phyloP scores from a whole-genome alignment of 805 yeast genomes.

The Candida quercuum region DNA sequence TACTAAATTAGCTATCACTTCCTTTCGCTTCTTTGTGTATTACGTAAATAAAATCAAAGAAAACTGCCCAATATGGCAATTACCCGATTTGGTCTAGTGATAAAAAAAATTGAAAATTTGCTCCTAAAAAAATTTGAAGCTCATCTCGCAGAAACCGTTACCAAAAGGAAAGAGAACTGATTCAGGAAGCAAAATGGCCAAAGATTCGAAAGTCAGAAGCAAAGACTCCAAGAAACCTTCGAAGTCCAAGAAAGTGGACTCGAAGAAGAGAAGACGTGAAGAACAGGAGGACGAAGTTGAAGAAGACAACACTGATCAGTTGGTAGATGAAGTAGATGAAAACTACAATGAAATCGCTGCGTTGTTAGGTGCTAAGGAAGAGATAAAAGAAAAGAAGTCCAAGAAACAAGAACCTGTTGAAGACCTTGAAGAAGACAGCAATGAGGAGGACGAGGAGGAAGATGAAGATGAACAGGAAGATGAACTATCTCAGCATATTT shows the following conservation, averaged over 20 bases:
- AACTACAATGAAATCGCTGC: constrained; percentile 55
- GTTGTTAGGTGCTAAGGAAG: constrained; percentile 41
- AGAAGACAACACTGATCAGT: constrained; percentile 34
- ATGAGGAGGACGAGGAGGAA: constrained; percentile 16
- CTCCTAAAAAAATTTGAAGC: too few species aligned
- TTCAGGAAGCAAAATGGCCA: constrained; percentile 21
- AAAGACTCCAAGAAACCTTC: constrained; percentile 1
- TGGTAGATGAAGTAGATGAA: constrained; percentile 50
- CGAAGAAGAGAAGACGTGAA: constrained; percentile 23
- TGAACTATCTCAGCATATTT: constrained; percentile 12
- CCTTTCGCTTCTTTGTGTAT: too few species aligned
- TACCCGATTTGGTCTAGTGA: too few species aligned
- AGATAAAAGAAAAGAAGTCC: constrained; percentile 11
- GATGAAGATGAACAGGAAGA: constrained; percentile 15
- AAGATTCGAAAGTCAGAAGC: constrained; percentile 11
- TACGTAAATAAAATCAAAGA: too few species aligned
- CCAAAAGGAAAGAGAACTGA: too few species aligned
- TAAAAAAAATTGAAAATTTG: too few species aligned
- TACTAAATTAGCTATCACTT: too few species aligned
- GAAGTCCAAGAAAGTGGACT: constrained; percentile 4
- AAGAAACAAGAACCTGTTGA: constrained; percentile 18
- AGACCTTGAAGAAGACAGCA: constrained; percentile 12
- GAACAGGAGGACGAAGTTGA: constrained; percentile 26
- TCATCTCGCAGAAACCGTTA: too few species aligned
- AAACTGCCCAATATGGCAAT: too few species aligned